Evolutionary conservation across 441 rosid species (phyloP).

Genomic region (Brassica hybrid): DNA sequence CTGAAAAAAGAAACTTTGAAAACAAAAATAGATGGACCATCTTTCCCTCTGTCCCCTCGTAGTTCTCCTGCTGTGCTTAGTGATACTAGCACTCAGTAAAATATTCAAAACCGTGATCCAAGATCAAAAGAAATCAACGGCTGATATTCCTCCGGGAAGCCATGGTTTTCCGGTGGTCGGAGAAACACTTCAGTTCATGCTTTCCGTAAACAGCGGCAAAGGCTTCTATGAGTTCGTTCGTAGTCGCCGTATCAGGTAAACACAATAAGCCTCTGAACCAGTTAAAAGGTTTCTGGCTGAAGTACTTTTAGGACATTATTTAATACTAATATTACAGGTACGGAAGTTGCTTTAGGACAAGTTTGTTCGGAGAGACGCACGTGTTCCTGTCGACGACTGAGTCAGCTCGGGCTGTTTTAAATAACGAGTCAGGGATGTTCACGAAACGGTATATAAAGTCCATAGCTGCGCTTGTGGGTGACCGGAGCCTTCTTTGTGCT

Average conservation of each 20-base stretch:
- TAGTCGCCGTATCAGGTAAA: constrained; percentile 58
- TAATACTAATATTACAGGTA: constrained; percentile 51
- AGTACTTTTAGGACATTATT: neutral
- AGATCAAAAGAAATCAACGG: constrained; percentile 22
- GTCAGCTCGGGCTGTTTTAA: constrained; percentile 65
- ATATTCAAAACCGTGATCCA: constrained; percentile 22
- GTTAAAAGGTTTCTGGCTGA: constrained; percentile 2
- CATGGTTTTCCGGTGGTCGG: constrained; percentile 72
- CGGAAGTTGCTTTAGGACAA: constrained; percentile 84
- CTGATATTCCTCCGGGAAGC: constrained; percentile 64
- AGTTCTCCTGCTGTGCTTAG: constrained; percentile 34
- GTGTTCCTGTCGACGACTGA: constrained; percentile 66
- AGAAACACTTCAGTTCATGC: constrained; percentile 77
- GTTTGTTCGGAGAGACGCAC: constrained; percentile 68
- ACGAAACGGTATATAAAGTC: constrained; percentile 75
- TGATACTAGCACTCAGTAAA: constrained; percentile 26
- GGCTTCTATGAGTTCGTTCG: constrained; percentile 71
- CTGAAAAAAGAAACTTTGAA: neutral
- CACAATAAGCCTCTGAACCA: neutral
- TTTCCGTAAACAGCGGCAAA: constrained; percentile 56
- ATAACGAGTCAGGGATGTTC: constrained; percentile 62
- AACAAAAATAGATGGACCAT: constrained; percentile 31
- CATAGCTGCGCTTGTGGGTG: constrained; percentile 68
- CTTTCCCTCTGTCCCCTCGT: constrained; percentile 34
- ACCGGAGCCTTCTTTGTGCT: constrained; percentile 75